phyloP scores from a whole-genome alignment of 1,284 basidiomycete genomes.

The Mycena citricolor region DNA sequence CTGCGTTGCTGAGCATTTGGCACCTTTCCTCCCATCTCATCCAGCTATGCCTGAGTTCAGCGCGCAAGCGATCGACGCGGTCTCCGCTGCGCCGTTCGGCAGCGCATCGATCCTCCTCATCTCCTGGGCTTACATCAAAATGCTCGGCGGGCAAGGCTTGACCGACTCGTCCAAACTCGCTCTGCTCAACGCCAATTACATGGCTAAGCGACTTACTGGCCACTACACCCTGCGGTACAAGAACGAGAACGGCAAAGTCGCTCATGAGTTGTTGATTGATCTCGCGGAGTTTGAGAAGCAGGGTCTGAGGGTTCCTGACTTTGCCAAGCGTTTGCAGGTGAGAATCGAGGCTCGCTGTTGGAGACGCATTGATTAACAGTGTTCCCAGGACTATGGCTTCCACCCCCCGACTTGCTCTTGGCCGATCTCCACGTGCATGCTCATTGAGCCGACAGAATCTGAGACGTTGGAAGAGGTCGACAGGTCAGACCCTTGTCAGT shows the following conservation, averaged over 20 bases:
- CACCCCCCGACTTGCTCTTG: conserved; percentile 92
- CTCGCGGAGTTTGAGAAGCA: conserved; percentile 93
- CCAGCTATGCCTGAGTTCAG: conserved; percentile 74
- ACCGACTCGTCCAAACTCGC: conserved; percentile 84
- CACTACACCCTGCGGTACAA: conserved; percentile 91
- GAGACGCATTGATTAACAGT: neutral
- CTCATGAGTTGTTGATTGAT: conserved; percentile 95
- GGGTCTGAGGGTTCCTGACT: conserved; percentile 91
- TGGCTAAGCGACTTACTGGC: conserved; percentile 82
- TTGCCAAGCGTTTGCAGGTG: conserved; percentile 92
- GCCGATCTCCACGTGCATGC: conserved; percentile 93
- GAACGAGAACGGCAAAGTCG: conserved; percentile 88
- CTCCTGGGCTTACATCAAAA: conserved; percentile 98
- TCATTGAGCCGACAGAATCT: conserved; percentile 94
- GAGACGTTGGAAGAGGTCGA: conserved; percentile 91
- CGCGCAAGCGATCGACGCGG: conserved; percentile 77
- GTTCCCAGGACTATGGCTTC: conserved; percentile 75
- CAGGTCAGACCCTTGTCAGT: conserved; percentile 39
- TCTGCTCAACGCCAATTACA: conserved; percentile 95
- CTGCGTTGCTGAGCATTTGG: conserved; percentile 90
- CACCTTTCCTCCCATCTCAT: conserved; percentile 94
- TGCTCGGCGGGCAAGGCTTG: conserved; percentile 92
- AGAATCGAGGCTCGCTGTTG: conserved; percentile 9
- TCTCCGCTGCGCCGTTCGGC: conserved; percentile 91
- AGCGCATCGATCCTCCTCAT: conserved; percentile 95